A percentile compares a stretch with the other conserved stretches of the same genome.
phyloP scores from a whole-genome alignment of 352 stramenopile genomes.

The Pythium aristosporum region DNA sequence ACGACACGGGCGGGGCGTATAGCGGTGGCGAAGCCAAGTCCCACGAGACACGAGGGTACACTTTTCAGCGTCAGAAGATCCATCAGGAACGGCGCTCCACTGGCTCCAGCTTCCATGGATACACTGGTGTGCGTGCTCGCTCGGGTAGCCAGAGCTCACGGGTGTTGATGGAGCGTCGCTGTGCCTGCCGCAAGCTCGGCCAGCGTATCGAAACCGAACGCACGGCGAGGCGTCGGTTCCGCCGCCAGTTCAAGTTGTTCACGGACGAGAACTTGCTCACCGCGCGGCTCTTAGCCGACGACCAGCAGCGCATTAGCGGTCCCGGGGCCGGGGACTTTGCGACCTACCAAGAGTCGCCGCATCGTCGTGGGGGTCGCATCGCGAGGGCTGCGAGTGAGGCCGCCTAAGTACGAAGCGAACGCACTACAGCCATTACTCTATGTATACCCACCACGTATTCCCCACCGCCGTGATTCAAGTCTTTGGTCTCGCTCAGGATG shows the following conservation, averaged over 20 bases:
- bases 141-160: not conserved
- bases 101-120: not conserved
- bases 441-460: no score
- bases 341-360: constrained; percentile 6
- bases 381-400: not conserved
- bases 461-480: no score
- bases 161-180: not conserved
- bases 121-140: not conserved
- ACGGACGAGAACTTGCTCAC: constrained; percentile 15
- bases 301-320: not conserved
- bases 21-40: not conserved
- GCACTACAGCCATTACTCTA: no score
- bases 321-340: constrained; percentile 7
- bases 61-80: not conserved
- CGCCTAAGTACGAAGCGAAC: not conserved
- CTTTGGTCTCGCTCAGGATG: no score
- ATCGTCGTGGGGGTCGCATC: not conserved
- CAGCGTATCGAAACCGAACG: constrained; percentile 25
- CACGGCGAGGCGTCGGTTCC: constrained; percentile 19
- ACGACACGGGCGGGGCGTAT: not conserved
- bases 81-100: not conserved
- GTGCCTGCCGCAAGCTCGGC: constrained; percentile 30
- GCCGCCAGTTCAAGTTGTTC: constrained; percentile 23
- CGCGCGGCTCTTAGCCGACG: constrained; percentile 11
- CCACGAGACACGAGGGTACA: no score